phyloP scores from a whole-genome alignment of 2,329 filamentous ascomycete genomes.

The Cladosporium sp. region DNA sequence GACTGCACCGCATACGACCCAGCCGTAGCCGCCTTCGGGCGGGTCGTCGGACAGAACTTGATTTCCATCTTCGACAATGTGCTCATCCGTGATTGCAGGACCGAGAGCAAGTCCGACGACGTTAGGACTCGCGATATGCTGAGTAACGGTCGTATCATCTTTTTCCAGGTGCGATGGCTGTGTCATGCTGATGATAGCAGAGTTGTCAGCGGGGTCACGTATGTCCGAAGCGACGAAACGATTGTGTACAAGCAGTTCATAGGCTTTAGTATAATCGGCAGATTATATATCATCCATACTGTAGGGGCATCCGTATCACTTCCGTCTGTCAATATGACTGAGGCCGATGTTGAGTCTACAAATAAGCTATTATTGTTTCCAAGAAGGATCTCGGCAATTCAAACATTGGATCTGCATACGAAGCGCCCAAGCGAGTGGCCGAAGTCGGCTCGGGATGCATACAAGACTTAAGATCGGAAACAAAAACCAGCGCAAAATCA shows the following conservation, averaged over 20 bases:
- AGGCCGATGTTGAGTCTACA: too few relatives aligned
- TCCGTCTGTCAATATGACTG: too few relatives aligned
- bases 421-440: neutral
- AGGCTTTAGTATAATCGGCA: too few relatives aligned
- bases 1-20: slow-evolving; percentile 26
- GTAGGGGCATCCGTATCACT: too few relatives aligned
- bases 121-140: neutral
- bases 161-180: neutral
- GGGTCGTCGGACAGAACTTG: neutral
- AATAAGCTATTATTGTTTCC: neutral
- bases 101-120: neutral
- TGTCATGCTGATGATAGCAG: slow-evolving; percentile 1
- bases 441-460: too few relatives aligned
- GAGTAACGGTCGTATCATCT: neutral
- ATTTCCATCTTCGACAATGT: neutral
- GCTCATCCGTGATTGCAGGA: neutral
- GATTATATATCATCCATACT: too few relatives aligned
- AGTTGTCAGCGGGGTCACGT: slow-evolving; percentile 2
- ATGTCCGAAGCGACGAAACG: too few relatives aligned
- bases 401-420: slow-evolving; percentile 2
- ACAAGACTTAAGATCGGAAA: too few relatives aligned
- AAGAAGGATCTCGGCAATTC: neutral
- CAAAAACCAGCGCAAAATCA: too few relatives aligned
- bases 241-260: too few relatives aligned
- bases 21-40: slow-evolving; percentile 33